A percentile compares a stretch with the other conserved stretches of the same genome.
Evolutionary conservation across 768 basidiomycete species (phyloP).

Genomic region (Stropharia rugosoannulata): DNA sequence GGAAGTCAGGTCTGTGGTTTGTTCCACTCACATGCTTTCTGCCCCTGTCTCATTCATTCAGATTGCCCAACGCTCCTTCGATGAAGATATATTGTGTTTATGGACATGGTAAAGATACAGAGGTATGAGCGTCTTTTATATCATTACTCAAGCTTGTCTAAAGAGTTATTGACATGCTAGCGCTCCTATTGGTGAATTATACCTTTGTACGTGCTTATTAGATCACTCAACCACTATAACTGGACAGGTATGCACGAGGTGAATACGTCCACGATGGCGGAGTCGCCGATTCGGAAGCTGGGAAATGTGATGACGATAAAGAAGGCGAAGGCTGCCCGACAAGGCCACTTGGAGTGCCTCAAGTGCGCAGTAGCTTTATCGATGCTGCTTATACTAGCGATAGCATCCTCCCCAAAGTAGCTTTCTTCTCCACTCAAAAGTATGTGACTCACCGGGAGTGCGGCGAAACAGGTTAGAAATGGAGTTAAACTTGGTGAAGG

Average conservation of each 20-base stretch:
- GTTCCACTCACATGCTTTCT: not conserved
- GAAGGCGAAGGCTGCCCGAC: conserved; percentile 37
- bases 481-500: conserved; percentile 95
- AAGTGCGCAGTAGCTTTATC: conserved; percentile 72
- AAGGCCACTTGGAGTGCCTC: conserved; percentile 50
- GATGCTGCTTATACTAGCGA: conserved; percentile 81
- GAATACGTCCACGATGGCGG: conserved; percentile 67
- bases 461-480: conserved; percentile 52
- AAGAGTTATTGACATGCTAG: conserved; percentile 30
- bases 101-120: conserved; percentile 94
- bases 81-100: conserved; percentile 94
- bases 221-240: not conserved
- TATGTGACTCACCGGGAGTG: not conserved
- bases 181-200: conserved; percentile 79
- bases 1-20: conserved; percentile 57
- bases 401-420: conserved; percentile 51
- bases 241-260: conserved; percentile 66
- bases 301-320: conserved; percentile 44
- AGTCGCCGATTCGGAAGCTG: conserved; percentile 39
- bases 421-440: not conserved
- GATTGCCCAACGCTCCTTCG: conserved; percentile 85
- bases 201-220: not conserved
- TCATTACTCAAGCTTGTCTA: not conserved
- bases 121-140: conserved; percentile 46
- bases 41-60: conserved; percentile 21